A percentile compares a stretch with the other conserved stretches of the same genome.
Evolutionary conservation across 1,139 yeast species (phyloP).

Genomic region (Lodderomyces beijingensis): DNA sequence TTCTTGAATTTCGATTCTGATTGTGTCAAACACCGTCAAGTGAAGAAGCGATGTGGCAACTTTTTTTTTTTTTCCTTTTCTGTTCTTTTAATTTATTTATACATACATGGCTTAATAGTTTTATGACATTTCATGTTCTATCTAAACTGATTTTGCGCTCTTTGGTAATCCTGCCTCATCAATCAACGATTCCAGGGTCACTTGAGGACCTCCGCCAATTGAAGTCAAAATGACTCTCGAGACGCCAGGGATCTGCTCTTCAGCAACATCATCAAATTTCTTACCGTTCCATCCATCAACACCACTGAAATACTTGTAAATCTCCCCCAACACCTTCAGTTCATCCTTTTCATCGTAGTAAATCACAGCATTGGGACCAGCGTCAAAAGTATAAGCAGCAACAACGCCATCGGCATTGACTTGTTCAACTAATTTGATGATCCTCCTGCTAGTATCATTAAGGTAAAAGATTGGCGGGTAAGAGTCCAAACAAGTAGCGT

Average conservation of each 20-base stretch:
- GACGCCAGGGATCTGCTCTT: slow-evolving; percentile 52
- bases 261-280: slow-evolving; percentile 3
- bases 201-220: slow-evolving; percentile 85
- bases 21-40: too few species aligned
- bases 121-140: too few species aligned
- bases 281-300: slow-evolving; percentile 68
- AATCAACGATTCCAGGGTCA: slow-evolving; percentile 43
- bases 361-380: slow-evolving; percentile 97
- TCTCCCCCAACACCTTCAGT: slow-evolving; percentile 54
- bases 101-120: too few species aligned
- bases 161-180: slow-evolving; percentile 10
- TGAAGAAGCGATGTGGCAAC: too few species aligned
- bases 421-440: slow-evolving; percentile 75
- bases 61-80: too few species aligned
- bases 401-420: slow-evolving; percentile 65
- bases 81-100: too few species aligned
- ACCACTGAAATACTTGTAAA: slow-evolving; percentile 49
- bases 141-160: too few species aligned
- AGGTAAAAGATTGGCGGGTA: slow-evolving; percentile 93
- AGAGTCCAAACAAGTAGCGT: slow-evolving; percentile 93
- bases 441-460: slow-evolving; percentile 89
- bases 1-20: too few species aligned
- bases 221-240: slow-evolving; percentile 76
- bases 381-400: slow-evolving; percentile 97
- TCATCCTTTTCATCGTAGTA: slow-evolving; percentile 80